Evolutionary conservation across 768 basidiomycete genomes (phyloP), one percentile per base, ranked within the genome.

Genomic region (Harrya chromipes): DNA sequence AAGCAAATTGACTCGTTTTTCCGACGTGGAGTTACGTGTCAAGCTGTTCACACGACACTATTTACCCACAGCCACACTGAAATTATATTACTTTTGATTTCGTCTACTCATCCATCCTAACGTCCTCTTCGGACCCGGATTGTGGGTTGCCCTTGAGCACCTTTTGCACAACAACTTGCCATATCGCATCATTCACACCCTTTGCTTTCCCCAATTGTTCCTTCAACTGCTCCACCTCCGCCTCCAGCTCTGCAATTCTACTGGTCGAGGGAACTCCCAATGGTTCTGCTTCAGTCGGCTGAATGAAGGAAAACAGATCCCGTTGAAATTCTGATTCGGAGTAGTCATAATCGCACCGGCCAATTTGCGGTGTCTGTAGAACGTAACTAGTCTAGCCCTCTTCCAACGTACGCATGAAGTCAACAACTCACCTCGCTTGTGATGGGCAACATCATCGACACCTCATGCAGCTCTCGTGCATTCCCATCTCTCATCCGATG

Each of bases 111-210:
- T 47, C 53, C 59, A 61, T 60, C 9, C 0, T 9, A 23, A 48
- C 39, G 4, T 58, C 48, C 5, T 26, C 46, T 9, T 26, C 42
- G 1, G 21, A 19, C 17, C 26, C 46, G 16, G 43, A 20, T 24
- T 43, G 34, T 10, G 47, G 14, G 16, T 33, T 17, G 14, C 53
- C 37, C n/a, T 67, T 63, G 3, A 86, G 69, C 13, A 84, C 68
- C 39, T 71, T 78, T 55, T 87, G 83, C 24, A 94, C 87, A 1
- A 93, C 80, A 3, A 78, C 81, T 56, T 89, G 86, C 94, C 94
- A 97, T 86, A 97, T 95, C 45, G 79, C 76, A 61, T 97, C 92
- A 59, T 97, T 97, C 51, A 97, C 77, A n/a, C 85, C 82, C 62
- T 93, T 91, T 5, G 94, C 94, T 63, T 83, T 85, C 23, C 81